Conservation (phyloP, 1,284 basidiomycete species). For the Ustilago xerochloae region DNA sequence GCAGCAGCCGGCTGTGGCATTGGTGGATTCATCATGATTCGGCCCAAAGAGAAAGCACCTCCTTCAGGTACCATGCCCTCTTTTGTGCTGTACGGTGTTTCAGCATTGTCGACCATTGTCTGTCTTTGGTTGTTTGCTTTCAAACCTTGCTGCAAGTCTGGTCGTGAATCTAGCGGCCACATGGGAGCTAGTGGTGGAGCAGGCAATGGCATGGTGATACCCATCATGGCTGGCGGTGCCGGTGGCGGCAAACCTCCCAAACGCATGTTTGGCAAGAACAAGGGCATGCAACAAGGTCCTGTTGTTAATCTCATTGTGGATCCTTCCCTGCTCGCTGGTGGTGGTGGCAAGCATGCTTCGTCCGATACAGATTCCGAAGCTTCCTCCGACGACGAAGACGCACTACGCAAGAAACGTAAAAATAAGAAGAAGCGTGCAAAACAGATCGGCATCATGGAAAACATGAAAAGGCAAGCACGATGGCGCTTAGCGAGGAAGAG, state of each 20-base stretch:
- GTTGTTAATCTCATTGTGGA: slow-evolving; percentile 63
- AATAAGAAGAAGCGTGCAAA: slow-evolving; percentile 29
- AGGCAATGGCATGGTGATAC: slow-evolving; percentile 50
- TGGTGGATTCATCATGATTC: slow-evolving; percentile 50
- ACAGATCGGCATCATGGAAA: slow-evolving; percentile 38
- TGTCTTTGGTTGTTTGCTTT: slow-evolving; percentile 46
- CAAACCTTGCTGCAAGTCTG: slow-evolving; percentile 45
- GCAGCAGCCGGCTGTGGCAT: slow-evolving; percentile 42
- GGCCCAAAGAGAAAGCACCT: slow-evolving; percentile 32
- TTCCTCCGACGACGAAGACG: slow-evolving; percentile 27
- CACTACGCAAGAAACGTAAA: slow-evolving; percentile 25
- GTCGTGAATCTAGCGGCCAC: background rate
- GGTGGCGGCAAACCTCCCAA: slow-evolving; percentile 10
- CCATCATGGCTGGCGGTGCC: slow-evolving; percentile 34
- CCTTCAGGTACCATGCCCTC: slow-evolving; percentile 38
- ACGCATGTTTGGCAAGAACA: slow-evolving; percentile 42
- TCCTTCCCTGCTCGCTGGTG: slow-evolving; percentile 28
- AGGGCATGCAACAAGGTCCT: slow-evolving; percentile 17
- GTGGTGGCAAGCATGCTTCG: slow-evolving; percentile 12
- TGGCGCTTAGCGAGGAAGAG: slow-evolving; percentile 45
- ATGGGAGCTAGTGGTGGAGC: slow-evolving; percentile 14
- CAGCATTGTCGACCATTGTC: slow-evolving; percentile 38
- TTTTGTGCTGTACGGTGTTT: slow-evolving; percentile 48
- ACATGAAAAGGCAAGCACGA: slow-evolving; percentile 42
- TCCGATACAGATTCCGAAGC: slow-evolving; percentile 31